phyloP scores from a whole-genome alignment of 2,329 filamentous ascomycete species.

The Claviceps digitariae region DNA sequence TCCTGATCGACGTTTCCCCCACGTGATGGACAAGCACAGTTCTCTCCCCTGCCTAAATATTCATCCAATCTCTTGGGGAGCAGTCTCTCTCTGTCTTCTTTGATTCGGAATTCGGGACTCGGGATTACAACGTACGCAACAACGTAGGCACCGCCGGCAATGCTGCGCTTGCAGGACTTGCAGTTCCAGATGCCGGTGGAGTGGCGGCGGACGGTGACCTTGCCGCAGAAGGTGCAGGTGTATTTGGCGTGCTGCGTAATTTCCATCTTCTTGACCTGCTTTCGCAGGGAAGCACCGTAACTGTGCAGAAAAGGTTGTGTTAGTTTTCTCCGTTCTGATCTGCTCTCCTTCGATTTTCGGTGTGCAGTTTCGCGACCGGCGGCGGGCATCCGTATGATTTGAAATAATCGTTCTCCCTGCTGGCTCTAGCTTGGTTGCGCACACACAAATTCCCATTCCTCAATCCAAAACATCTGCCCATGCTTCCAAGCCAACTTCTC shows the following conservation, averaged over 20 bases:
- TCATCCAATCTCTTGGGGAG: neutral
- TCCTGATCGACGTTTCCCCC: neutral
- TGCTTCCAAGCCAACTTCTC: neutral
- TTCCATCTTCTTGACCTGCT: conserved; percentile 98
- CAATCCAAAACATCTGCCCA: neutral
- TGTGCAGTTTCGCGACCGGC: neutral
- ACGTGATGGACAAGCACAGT: neutral
- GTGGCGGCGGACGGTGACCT: conserved; percentile 83
- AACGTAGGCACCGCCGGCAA: conserved; percentile 66
- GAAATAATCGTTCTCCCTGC: neutral
- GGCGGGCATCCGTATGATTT: neutral
- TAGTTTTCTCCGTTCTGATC: neutral
- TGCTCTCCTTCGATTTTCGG: no score
- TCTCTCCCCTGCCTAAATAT: neutral
- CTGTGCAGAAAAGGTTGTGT: conserved; percentile 26
- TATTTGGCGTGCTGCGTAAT: conserved; percentile 97
- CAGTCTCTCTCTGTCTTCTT: neutral
- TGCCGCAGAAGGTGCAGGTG: conserved; percentile 97
- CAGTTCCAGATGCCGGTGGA: conserved; percentile 96
- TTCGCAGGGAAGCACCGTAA: conserved; percentile 98
- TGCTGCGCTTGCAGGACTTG: conserved; percentile 84
- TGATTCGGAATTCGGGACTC: neutral
- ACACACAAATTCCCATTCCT: neutral
- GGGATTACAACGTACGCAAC: conserved; percentile 67
- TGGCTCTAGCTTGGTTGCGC: neutral